Conservation (phyloP, 2,329 filamentous ascomycete genomes). For the Phaeosphaeriaceae sp. region DNA sequence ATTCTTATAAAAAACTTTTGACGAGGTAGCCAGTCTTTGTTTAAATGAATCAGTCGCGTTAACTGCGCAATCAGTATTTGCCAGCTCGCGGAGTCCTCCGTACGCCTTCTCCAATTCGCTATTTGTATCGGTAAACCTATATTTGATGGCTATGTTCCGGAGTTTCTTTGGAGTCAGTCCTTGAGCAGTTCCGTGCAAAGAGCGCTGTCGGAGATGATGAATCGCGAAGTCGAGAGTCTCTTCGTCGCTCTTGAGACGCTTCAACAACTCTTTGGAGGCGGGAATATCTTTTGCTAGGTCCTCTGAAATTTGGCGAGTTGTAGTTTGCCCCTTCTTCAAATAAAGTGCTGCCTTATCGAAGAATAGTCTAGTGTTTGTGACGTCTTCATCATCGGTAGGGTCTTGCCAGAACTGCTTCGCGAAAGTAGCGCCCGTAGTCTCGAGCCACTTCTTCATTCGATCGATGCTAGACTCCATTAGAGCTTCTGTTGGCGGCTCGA, state of each 20-base stretch:
- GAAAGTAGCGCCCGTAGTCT: conserved; percentile 30
- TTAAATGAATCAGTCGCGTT: conserved; percentile 22
- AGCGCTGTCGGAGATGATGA: conserved; percentile 13
- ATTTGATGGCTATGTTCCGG: conserved; percentile 16
- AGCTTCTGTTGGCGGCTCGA: not conserved
- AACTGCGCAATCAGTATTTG: conserved; percentile 6
- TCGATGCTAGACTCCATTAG: conserved; percentile 34
- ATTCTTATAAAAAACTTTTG: conserved; percentile 33
- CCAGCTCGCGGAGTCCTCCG: conserved; percentile 14
- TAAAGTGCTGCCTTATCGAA: conserved; percentile 26
- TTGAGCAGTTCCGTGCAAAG: conserved; percentile 7
- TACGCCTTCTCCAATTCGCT: conserved; percentile 25
- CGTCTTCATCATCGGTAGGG: conserved; percentile 34
- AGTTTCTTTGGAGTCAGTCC: conserved; percentile 14
- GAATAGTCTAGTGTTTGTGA: conserved; percentile 24
- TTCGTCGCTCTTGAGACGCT: conserved; percentile 35
- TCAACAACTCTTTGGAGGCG: conserved; percentile 30
- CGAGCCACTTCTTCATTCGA: conserved; percentile 38
- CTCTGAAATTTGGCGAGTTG: conserved; percentile 30
- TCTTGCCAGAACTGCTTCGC: conserved; percentile 42
- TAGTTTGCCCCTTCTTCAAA: conserved; percentile 28
- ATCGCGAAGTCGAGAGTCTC: conserved; percentile 22
- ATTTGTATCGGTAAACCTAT: conserved; percentile 24
- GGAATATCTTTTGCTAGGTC: conserved; percentile 37
- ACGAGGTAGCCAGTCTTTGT: conserved; percentile 28